Base-by-base conservation (phyloP, 2,329 filamentous ascomycete species). In the Fusarium luffae region DNA sequence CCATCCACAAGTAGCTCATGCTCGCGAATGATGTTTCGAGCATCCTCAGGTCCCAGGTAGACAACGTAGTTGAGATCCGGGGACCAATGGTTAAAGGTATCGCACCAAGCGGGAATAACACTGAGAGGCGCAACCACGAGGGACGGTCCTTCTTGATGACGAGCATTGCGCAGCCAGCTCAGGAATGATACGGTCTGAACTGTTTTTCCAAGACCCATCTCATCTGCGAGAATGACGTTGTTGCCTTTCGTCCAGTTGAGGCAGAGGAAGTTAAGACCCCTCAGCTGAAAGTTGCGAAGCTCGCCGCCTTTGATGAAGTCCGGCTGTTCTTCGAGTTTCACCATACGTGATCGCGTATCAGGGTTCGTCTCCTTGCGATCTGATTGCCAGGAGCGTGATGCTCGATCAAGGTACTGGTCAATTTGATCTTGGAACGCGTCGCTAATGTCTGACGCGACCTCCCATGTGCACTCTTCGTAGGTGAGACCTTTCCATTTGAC, bases 161-260 rank as follows among this genome's bases (percentile, higher is more conserved):
- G 90, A 62, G 94, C 90, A 80, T 98, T 95, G 57, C 93, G 92
- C 64, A 99, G 86, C 95, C 96, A 99, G 78, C 95, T 98, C 79
- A 99, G 91, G 79, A 98, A 98, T 0, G 95, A 90, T 28, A 99
- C 94, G 1, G 95, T 98, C 81, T 99, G 96, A 1, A 99, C 96
- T 0, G 96, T 99, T 83, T 99, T 99, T 28, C 96, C 96, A 16
- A 99, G 86, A 74, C 96, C 96, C 96, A 99, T 99, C 81, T 99
- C 96, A 78, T 99, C 96, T 50, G 96, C 96, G 55, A 99, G 87
- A 74, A 99, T 98, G 76, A 98, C 96, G 74, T 98, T 99, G 79
- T 96, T 96, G 58, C 90, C 90, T 75, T 92, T 91, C 55, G 92
- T 93, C 97, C 97, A 99, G 80, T 98, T 97, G 81, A 97, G 93